Percentiles rank a stretch among this genome's conserved stretches.
Conservation (phyloP, 176 grass and related monocot species). For the Phoenix dactylifera region DNA sequence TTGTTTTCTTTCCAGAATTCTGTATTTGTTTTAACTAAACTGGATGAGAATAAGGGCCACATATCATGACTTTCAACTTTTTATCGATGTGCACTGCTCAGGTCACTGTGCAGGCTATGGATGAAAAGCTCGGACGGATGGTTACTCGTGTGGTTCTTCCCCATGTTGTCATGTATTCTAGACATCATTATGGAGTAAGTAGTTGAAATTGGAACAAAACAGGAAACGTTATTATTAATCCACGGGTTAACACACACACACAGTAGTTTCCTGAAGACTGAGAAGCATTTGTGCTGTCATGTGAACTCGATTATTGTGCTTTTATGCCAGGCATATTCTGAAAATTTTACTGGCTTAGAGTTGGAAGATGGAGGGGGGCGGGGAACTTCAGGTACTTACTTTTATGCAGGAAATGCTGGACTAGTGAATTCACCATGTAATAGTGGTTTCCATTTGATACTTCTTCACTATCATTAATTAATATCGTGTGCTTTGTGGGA, state of each 20-base stretch:
- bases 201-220: not conserved
- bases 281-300: not conserved
- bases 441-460: too few relatives aligned
- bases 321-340: constrained; percentile 69
- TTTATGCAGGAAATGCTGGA: not conserved
- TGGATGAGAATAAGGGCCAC: too few relatives aligned
- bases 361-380: constrained; percentile 97
- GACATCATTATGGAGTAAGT: constrained; percentile 96
- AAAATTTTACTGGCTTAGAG: constrained; percentile 93
- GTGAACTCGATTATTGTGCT: not conserved
- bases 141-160: constrained; percentile 87
- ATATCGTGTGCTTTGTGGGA: not conserved
- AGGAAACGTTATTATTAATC: too few relatives aligned
- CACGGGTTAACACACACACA: too few relatives aligned
- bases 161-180: constrained; percentile 94
- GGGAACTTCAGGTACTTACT: constrained; percentile 81
- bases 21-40: too few relatives aligned
- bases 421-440: too few relatives aligned
- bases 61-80: not conserved
- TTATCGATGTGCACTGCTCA: constrained; percentile 8
- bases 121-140: constrained; percentile 90
- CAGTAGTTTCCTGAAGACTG: too few relatives aligned
- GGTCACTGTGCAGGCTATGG: constrained; percentile 83
- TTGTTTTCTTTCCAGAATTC: not conserved
- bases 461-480: not conserved